Evolutionary conservation across 371 early-diverging fungal genomes (phyloP).

Genomic region (Lichtheimia ramosa): DNA sequence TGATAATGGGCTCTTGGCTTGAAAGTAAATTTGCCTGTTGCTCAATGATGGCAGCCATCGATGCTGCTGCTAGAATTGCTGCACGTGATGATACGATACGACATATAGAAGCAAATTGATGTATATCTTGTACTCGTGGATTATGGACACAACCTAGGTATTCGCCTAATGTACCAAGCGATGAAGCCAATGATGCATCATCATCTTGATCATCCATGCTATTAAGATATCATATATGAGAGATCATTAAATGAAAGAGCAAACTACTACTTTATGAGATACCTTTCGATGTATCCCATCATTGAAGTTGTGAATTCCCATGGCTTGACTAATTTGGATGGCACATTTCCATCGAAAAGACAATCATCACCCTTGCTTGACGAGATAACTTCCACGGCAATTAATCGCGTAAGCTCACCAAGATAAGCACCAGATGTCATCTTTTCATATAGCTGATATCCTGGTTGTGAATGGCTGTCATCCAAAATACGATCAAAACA

Average conservation of each 20-base stretch:
- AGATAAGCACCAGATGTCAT: conserved; percentile 92
- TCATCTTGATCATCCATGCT: too few species aligned
- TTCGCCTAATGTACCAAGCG: too few species aligned
- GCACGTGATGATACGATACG: conserved; percentile 26
- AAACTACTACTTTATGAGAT: too few species aligned
- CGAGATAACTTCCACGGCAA: conserved; percentile 63
- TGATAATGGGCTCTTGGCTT: conserved; percentile 16
- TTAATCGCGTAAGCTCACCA: conserved; percentile 84
- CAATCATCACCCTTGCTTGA: conserved; percentile 38
- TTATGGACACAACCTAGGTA: too few species aligned
- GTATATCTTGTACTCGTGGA: not conserved
- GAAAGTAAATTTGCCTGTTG: conserved; percentile 15
- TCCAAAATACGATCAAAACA: conserved; percentile 82
- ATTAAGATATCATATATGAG: too few species aligned
- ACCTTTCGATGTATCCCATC: conserved; percentile 55
- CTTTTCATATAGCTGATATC: conserved; percentile 87
- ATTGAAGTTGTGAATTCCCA: conserved; percentile 73
- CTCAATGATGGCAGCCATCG: conserved; percentile 35
- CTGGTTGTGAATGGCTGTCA: conserved; percentile 68
- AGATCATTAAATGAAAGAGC: too few species aligned
- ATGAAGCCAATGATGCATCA: too few species aligned
- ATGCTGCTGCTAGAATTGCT: conserved; percentile 24
- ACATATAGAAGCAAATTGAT: conserved; percentile 27
- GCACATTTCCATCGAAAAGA: conserved; percentile 65
- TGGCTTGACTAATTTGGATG: conserved; percentile 51